Percentiles rank a stretch among this genome's conserved stretches.
Conservation (phyloP, 306 rosid genomes). For the Fragaria ananassa region DNA sequence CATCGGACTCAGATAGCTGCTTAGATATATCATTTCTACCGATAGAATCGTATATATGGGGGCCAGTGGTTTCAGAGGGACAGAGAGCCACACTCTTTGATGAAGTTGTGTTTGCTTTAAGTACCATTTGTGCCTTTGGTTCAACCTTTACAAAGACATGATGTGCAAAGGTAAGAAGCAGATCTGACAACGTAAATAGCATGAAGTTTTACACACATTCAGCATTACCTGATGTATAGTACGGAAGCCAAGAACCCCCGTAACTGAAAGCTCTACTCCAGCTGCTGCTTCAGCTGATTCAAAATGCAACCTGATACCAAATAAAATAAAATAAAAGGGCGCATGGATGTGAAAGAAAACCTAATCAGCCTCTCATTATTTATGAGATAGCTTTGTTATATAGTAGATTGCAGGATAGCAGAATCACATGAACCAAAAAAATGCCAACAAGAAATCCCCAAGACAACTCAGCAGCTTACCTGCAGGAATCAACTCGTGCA, state of each 20-base stretch:
- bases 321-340: conserved; percentile 10
- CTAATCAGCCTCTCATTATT: background rate
- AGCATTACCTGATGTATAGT: conserved; percentile 75
- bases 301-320: conserved; percentile 60
- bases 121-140: conserved; percentile 94
- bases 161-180: conserved; percentile 20
- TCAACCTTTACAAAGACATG: conserved; percentile 52
- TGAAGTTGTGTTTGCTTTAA: conserved; percentile 53
- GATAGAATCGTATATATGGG: conserved; percentile 32
- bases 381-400: background rate
- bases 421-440: background rate
- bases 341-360: background rate
- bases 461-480: conserved; percentile 30
- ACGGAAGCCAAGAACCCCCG: conserved; percentile 93
- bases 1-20: conserved; percentile 31
- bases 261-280: conserved; percentile 86
- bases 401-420: background rate
- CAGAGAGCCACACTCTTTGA: conserved; percentile 27
- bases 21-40: conserved; percentile 31
- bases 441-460: background rate
- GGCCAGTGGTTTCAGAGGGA: conserved; percentile 28
- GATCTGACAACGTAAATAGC: conserved; percentile 1
- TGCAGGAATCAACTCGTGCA: conserved; percentile 87
- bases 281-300: conserved; percentile 78
- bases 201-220: conserved; percentile 7